Evolutionary conservation across 2,329 filamentous ascomycete genomes (phyloP), one percentile per base, ranked within the genome.

Genomic region (Diaporthe sp.): DNA sequence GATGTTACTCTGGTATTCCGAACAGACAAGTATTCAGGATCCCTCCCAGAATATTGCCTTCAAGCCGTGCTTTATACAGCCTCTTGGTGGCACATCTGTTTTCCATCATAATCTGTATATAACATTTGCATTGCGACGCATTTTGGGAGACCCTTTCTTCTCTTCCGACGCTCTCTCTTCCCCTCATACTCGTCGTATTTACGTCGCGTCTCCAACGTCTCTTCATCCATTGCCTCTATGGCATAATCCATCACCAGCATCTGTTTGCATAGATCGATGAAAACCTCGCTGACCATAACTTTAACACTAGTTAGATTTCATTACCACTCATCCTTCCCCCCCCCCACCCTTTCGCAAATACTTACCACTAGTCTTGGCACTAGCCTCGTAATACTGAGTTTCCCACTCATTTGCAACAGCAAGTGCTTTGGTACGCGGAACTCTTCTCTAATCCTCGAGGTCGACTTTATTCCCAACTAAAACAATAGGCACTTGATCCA

Each of bases 381-480:
- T n/a, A n/a, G n/a, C n/a, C 85, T 98, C 95, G 81, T 97, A 98
- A 82, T 97, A 98, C 0, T 95, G 95, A 42, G 94, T 94, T 30
- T 93, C 93, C 95, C 95, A 98, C 80, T 90, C 90, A 81, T 97
- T 94, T n/a, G 94, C 95, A 76, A 97, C 90, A 39, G 92, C 90
- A 81, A 97, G 97, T 7, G 94, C 95, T 78, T 92, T 92, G 76
- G 93, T 92, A 70, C 94, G 90, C 17, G 93, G 91, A 10, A 97
- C 94, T 25, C 90, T 90, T 37, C 95, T 92, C 81, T 95, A 94
- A 81, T 97, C 95, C 83, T 97, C 94, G 56, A 97, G 88, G 80
- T 97, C 95, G 75, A 93, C 93, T 84, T 97, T 97, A 87, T 97
- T 97, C 76, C 95, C 95, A 59, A 97, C 95, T 75, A 97, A 94